Conservation (phyloP, 1,139 yeast genomes). For the Taiozyma sp. region DNA sequence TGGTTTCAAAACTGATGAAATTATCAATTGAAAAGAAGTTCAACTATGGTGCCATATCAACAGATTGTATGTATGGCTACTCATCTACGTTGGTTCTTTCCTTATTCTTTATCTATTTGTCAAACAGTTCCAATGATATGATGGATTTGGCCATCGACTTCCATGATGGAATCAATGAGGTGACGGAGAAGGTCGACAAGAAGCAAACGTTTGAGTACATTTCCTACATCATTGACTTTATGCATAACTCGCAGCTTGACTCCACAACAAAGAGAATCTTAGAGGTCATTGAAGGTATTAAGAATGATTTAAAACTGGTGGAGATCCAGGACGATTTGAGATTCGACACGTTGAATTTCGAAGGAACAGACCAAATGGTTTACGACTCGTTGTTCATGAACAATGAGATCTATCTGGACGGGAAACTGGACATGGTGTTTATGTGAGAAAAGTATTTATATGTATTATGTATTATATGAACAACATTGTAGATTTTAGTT, state of each 20-base stretch:
- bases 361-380: constrained; percentile 16
- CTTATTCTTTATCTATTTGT: constrained; percentile 33
- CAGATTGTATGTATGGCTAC: constrained; percentile 37
- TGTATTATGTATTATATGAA: background rate
- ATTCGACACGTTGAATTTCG: constrained; percentile 17
- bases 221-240: constrained; percentile 30
- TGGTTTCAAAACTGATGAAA: constrained; percentile 31
- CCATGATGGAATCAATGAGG: constrained; percentile 6
- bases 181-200: constrained; percentile 25
- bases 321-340: constrained; percentile 27
- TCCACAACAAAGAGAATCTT: constrained; percentile 35
- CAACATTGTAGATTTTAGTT: no score
- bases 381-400: constrained; percentile 21
- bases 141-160: constrained; percentile 27
- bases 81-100: constrained; percentile 32
- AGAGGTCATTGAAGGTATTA: constrained; percentile 34
- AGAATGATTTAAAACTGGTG: constrained; percentile 34
- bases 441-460: background rate
- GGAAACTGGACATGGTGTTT: constrained; percentile 2
- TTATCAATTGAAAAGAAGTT: constrained; percentile 28
- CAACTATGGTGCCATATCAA: constrained; percentile 36
- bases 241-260: constrained; percentile 30
- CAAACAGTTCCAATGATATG: constrained; percentile 27
- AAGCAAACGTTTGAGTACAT: constrained; percentile 29
- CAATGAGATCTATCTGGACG: constrained; percentile 22